Evolutionary conservation across 495 filamentous ascomycete genomes (phyloP), one percentile per base, ranked within the genome.

Genomic region (Apodospora peruviana): DNA sequence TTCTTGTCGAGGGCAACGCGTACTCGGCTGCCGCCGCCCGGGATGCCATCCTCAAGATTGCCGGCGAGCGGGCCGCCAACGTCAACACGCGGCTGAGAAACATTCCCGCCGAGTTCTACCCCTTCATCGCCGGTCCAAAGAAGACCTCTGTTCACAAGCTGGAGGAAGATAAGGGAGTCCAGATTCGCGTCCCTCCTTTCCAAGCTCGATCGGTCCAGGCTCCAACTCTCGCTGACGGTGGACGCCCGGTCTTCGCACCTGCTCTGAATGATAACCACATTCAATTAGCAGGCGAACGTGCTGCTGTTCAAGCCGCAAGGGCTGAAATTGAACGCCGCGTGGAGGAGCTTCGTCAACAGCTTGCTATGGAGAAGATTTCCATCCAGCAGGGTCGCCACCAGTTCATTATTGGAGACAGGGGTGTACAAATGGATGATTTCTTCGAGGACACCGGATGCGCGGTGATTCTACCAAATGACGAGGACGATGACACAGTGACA

Each of bases 91-190:
- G 82, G 29, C 64, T 98, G 51, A 85, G 82, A 64, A 78, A 84
- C 14, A 84, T 96, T 49, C 91, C 91, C 2, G 83, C 91, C 17
- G 89, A 96, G 62, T 94, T 88, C 64, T 99, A 90, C 68, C 94
- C 91, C 12, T 97, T 97, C 73, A 87, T 99, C 63, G 85, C 87
- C 20, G 91, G 91, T 20, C 80, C 87, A 12, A 80, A 91, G 59
- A 86, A 89, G 59, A 70, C 72, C 25, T 71, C 78, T 39, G 68
- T 87, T 51, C 75, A 79, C 35, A 77, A 77, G 32, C 75, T 95
- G 32, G 87, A 96, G 65, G 63, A 70, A 22, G 60, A 71, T 37
- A 67, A 68, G 20, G 82, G 82, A 44, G 69, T 93, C 16, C 83
- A 85, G 60, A 71, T 96, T 27, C 78, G 87, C 41, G 82, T 96